Base-by-base conservation (phyloP, 148 eudicot species). In the Diospyros lotus region DNA sequence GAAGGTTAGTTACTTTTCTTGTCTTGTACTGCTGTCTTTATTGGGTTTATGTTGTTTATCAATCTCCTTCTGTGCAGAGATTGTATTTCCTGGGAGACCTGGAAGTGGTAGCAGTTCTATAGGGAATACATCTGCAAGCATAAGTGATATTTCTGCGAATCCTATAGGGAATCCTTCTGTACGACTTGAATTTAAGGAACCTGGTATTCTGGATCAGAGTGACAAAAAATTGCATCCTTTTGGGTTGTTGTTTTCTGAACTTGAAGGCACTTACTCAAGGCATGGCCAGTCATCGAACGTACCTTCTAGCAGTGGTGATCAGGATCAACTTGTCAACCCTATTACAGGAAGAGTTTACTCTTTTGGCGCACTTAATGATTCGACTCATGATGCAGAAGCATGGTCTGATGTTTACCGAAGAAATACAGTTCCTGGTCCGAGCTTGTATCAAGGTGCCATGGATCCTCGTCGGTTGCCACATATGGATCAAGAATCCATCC, bases 171-270 rank as follows among this genome's bases (percentile, higher is more conserved):
- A 83, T 68, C 76, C 77, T 61, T 73, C 85, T 69, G 77, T 68
- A 81, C 73, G 82, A 58, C 80, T 12, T 66, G 92, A 87, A 44
- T 38, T 74, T 59, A 73, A 76, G 1, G 94, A 83, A 52, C 66
- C 82, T 55, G 81, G 76, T 58, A 56, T 81, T 50, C 75, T 80
- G 6, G 76, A 70, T 73, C 86, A 78, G 74, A 84, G 75, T 66
- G 80, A 83, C 75, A 88, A 86, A 78, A 90, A 88, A 84, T 78
- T 94, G 86, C 96, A 95, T 76, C 98, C 97, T 44, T 87, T 95
- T 84, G 96, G 98, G 73, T 81, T 95, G 82, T 80, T 82, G 73
- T 92, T 90, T 94, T 92, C 98, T 79, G 98, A 95, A 82, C 96
- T 95, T 77, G 90, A 95, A 82, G 83, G 87, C 63, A 81, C 75